Conservation (phyloP, 441 rosid species). For the Melastoma candidum region DNA sequence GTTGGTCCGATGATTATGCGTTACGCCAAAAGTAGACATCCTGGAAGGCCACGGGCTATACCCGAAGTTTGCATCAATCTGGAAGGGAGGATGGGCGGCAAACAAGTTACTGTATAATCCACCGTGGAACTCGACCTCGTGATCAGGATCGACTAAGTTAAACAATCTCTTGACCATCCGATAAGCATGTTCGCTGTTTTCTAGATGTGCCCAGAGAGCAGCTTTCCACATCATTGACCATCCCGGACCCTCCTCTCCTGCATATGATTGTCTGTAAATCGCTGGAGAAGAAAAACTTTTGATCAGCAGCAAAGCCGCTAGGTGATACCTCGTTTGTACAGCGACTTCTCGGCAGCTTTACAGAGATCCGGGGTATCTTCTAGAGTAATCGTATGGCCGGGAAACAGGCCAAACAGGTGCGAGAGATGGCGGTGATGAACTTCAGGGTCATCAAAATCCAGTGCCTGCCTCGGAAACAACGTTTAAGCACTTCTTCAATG, state of each 20-base stretch:
- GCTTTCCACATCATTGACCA: conserved; percentile 21
- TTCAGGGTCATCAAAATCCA: too few species aligned
- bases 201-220: conserved; percentile 17
- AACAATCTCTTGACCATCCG: conserved; percentile 19
- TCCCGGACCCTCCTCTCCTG: conserved; percentile 24
- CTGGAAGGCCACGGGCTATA: conserved; percentile 1
- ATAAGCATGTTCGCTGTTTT: conserved; percentile 14
- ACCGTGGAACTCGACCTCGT: conserved; percentile 13
- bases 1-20: too few species aligned
- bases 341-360: conserved; percentile 14
- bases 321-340: conserved; percentile 17
- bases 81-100: conserved; percentile 22
- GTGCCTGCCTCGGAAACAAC: too few species aligned
- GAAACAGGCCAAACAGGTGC: too few species aligned
- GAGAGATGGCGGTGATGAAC: too few species aligned
- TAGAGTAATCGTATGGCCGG: too few species aligned
- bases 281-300: too few species aligned
- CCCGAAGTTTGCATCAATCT: conserved; percentile 23
- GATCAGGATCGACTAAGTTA: conserved; percentile 14
- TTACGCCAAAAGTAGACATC: too few species aligned
- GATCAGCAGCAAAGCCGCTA: too few species aligned
- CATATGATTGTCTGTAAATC: background rate
- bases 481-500: too few species aligned
- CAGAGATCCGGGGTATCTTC: conserved; percentile 5
- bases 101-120: conserved; percentile 20